A percentile compares a stretch with the other conserved stretches of the same genome.
phyloP scores from a whole-genome alignment of 2,329 filamentous ascomycete species.

The Cladophialophora exuberans region DNA sequence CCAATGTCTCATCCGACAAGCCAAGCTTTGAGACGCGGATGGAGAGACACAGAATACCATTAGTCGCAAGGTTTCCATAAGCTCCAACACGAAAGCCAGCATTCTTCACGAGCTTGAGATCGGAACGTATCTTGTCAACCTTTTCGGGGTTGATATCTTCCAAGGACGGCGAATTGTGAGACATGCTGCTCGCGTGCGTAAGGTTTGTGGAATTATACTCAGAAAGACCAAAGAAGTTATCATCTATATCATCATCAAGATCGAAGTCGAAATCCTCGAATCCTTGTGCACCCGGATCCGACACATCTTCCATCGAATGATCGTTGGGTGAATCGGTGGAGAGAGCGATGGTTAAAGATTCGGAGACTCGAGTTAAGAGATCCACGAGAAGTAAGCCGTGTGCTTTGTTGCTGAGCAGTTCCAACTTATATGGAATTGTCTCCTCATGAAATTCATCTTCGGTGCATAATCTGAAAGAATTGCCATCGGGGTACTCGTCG shows the following conservation, averaged over 20 bases:
- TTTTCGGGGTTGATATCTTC: conserved; percentile 12
- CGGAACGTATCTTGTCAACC: conserved; percentile 54
- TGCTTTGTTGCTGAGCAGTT: conserved; percentile 35
- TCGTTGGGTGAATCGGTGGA: not conserved
- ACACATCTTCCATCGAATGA: not conserved
- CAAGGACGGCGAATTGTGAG: not conserved
- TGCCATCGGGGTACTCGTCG: conserved; percentile 61
- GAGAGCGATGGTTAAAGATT: conserved; percentile 19
- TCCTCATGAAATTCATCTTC: conserved; percentile 42
- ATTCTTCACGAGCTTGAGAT: conserved; percentile 63
- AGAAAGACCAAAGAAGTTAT: conserved; percentile 30
- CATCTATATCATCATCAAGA: conserved; percentile 40
- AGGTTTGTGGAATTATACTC: not conserved
- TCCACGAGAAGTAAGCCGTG: conserved; percentile 32
- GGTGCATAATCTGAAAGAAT: conserved; percentile 54
- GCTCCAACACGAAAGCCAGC: conserved; percentile 73
- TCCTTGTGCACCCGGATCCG: not conserved
- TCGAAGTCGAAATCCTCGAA: conserved; percentile 42
- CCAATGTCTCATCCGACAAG: conserved; percentile 72
- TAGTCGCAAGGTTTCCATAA: conserved; percentile 53
- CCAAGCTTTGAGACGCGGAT: conserved; percentile 70
- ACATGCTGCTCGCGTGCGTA: not conserved
- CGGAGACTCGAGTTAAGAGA: conserved; percentile 37
- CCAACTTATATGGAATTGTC: conserved; percentile 27
- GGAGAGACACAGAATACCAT: conserved; percentile 67